phyloP scores from a whole-genome alignment of 257 asterid genomes.

The Rauvolfia tetraphylla region DNA sequence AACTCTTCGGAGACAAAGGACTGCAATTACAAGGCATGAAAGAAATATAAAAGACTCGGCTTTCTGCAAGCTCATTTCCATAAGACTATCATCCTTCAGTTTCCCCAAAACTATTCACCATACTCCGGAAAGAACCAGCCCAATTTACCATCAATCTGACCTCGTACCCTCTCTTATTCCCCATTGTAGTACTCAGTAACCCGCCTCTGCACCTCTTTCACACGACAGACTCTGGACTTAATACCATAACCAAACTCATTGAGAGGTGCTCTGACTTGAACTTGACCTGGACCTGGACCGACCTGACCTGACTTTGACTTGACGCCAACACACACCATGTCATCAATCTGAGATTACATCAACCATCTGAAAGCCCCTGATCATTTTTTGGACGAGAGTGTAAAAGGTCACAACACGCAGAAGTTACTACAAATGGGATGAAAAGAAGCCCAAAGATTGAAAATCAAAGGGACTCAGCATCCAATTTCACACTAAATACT shows the following conservation, averaged over 20 bases:
- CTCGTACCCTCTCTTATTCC: slow-evolving; percentile 20
- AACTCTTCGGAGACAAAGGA: slow-evolving; percentile 20
- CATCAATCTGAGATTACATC: slow-evolving; percentile 31
- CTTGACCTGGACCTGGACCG: slow-evolving; percentile 27
- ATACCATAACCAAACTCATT: slow-evolving; percentile 39
- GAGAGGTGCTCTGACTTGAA: slow-evolving; percentile 57
- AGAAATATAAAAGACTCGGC: slow-evolving; percentile 3
- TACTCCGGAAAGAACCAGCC: slow-evolving; percentile 10
- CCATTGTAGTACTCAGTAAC: slow-evolving; percentile 34
- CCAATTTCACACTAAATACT: not conserved
- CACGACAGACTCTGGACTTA: slow-evolving; percentile 35
- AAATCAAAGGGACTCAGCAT: not conserved
- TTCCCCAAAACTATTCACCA: slow-evolving; percentile 14
- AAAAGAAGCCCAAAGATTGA: not conserved
- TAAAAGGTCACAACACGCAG: not conserved
- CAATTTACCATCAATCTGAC: slow-evolving; percentile 7
- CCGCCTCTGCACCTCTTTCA: slow-evolving; percentile 40
- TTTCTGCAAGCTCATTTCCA: slow-evolving; percentile 7
- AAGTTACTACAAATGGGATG: not conserved
- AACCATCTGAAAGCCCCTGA: slow-evolving; percentile 22
- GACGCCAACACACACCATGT: slow-evolving; percentile 31
- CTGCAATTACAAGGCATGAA: slow-evolving; percentile 20
- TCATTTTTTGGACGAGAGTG: not conserved
- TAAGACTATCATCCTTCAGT: not conserved
- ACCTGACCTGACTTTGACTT: slow-evolving; percentile 20